Percentiles rank a stretch among this genome's conserved stretches.
phyloP scores from a whole-genome alignment of 345 rosid species.

The Viola odorata region DNA sequence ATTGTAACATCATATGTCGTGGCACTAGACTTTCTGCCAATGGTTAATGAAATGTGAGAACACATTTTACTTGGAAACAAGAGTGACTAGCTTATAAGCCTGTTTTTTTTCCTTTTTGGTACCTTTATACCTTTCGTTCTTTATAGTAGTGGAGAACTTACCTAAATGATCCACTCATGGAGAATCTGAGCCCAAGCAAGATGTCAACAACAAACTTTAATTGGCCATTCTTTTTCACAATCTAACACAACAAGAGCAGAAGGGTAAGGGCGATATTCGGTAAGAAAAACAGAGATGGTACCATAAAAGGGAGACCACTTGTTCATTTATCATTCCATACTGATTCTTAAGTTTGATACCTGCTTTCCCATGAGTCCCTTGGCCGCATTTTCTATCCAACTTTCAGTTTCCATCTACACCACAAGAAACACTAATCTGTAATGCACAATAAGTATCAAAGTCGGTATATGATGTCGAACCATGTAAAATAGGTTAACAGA shows the following conservation, averaged over 20 bases:
- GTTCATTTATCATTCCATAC: background rate
- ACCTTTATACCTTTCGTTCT: background rate
- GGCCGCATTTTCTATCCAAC: slow-evolving; percentile 93
- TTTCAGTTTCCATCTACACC: slow-evolving; percentile 73
- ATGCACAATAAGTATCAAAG: too few relatives aligned
- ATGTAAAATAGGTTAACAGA: too few relatives aligned
- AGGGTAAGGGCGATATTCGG: background rate
- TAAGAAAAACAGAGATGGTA: background rate
- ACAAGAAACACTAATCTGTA: background rate
- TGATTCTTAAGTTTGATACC: slow-evolving; percentile 22
- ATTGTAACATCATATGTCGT: slow-evolving; percentile 46
- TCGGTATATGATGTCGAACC: too few relatives aligned
- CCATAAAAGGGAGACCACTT: background rate
- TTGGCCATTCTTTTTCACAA: slow-evolving; percentile 51
- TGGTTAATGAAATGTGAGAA: background rate
- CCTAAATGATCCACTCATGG: slow-evolving; percentile 70
- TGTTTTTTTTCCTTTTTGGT: background rate
- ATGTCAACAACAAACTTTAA: slow-evolving; percentile 67
- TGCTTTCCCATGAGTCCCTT: slow-evolving; percentile 95
- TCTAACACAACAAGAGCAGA: slow-evolving; percentile 29
- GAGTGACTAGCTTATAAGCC: background rate
- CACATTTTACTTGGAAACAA: background rate
- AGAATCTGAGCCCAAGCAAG: slow-evolving; percentile 71
- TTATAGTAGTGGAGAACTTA: slow-evolving; percentile 27
- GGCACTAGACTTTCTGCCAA: slow-evolving; percentile 45